Percentiles rank a stretch among this genome's conserved stretches.
Conservation (phyloP, 352 stramenopile genomes). For the Globisporangium rhizosaccharum region DNA sequence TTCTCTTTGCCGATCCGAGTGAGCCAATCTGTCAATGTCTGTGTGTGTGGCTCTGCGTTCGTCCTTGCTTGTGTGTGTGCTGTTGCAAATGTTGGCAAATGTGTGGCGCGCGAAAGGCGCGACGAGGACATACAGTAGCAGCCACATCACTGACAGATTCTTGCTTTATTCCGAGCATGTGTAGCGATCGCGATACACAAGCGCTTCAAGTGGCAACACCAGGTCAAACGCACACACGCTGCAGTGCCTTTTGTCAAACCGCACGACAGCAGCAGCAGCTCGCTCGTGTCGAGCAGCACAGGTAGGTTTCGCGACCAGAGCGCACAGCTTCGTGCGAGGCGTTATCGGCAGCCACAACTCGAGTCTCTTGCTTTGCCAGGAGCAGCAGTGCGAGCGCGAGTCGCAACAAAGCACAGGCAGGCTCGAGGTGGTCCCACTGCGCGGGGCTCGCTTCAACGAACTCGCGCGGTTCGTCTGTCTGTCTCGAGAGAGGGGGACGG, state of each 20-base stretch:
- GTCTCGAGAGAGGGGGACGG: not conserved
- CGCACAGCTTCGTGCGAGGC: no score
- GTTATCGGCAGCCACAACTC: no score
- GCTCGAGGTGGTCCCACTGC: not conserved
- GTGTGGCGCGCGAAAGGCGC: not conserved
- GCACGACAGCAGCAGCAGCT: no score
- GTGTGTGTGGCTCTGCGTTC: not conserved
- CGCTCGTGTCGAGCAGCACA: no score
- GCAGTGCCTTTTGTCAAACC: no score
- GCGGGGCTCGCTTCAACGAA: not conserved
- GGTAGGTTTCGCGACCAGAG: no score
- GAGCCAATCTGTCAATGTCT: not conserved
- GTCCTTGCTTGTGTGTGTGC: not conserved
- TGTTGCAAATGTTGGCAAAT: not conserved
- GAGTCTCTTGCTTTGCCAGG: no score
- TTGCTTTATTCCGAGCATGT: not conserved
- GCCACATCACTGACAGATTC: slow-evolving; percentile 4
- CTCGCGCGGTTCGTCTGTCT: not conserved
- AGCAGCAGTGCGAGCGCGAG: no score
- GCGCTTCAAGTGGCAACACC: not conserved
- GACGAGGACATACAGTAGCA: not conserved
- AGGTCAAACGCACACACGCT: not conserved
- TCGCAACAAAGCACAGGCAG: no score
- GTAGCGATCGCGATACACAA: not conserved
- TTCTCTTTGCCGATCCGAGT: no score